Base-by-base conservation (phyloP, 1,139 yeast species). In the Diutina sp. region DNA sequence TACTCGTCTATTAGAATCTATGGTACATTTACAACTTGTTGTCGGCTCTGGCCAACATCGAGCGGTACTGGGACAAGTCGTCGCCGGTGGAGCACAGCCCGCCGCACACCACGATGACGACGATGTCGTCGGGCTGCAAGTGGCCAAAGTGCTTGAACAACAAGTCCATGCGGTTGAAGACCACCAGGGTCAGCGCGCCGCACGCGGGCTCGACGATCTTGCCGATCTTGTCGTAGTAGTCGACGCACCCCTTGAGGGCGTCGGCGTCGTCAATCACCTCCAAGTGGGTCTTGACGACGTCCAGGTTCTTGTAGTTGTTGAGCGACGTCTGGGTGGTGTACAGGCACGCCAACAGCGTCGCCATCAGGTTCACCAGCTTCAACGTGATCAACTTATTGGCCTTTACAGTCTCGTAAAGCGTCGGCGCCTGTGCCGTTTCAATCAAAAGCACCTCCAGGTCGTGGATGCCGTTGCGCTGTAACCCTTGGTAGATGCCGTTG, bases 31-130 rank as follows among this genome's bases (percentile, higher is more conserved):
- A 54, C 32, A 46, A 32, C 30, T 35, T 46, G 44, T 25, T 46
- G 21, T 14, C 28, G 53, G 53, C 35, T 30, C 51, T 18, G 11
- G 45, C 29, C 45, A 60, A 25, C 58, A 60, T 54, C 28, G 29
- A 29, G 28, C 56, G 45, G 56, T 56, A 61, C 48, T 54, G 54
- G 3, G 30, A 21, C 45, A 61, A 46, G 41, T 46, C 45, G 12
- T 57, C 56, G 18, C 58, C 58, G 41, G 59, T 57, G 25, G 61
- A 50, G 55, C 73, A 71, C 2, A 80, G 73, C 1, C 90, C 90
- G 4, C 90, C 90, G 65, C 90, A 85, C 0, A 82, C 87, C 51
- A 84, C 76, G 14, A 83, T 68, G 1, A 84, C 77, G 0, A 84
- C 72, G 5, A 78, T 74, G 58, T 83, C 87, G 52, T 80, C 80